Percentiles rank a stretch among this genome's conserved stretches.
These are phyloP conservation scores for Mycena citricolor DNA, from an alignment of 1,284 basidiomycete genomes.

Conservation along the genomic window DNA sequence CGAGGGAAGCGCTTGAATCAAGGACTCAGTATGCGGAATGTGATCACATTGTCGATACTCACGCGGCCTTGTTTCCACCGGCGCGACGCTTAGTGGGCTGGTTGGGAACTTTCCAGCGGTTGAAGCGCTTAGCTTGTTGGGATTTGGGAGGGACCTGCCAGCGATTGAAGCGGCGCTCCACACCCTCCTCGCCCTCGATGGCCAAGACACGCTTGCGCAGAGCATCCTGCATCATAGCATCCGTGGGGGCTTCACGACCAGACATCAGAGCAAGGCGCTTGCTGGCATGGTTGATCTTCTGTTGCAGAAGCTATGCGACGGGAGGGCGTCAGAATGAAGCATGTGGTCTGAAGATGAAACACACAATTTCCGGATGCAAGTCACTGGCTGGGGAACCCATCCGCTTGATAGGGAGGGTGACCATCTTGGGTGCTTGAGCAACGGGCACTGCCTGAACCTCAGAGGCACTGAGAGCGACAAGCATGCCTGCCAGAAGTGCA, in stretches of 20 bases:
- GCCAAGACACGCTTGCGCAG: conserved; percentile 54
- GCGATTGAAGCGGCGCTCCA: conserved; percentile 39
- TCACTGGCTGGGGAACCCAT: conserved; percentile 46
- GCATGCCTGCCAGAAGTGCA: conserved; percentile 52
- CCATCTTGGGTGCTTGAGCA: conserved; percentile 39
- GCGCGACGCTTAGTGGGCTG: conserved; percentile 5
- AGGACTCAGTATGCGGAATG: conserved; percentile 22
- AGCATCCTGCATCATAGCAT: conserved; percentile 47
- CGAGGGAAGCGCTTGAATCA: not conserved
- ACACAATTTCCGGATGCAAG: conserved; percentile 64
- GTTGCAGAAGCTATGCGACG: conserved; percentile 63
- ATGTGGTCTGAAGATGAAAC: conserved; percentile 30
- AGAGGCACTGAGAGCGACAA: conserved; percentile 49
- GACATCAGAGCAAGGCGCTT: conserved; percentile 71
- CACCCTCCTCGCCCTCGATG: conserved; percentile 35
- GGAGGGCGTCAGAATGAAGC: not conserved
- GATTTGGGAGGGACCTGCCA: conserved; percentile 27
- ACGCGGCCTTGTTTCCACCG: conserved; percentile 19
- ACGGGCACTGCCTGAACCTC: conserved; percentile 30
- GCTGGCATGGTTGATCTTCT: conserved; percentile 66
- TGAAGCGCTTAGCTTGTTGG: conserved; percentile 26
- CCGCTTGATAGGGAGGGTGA: conserved; percentile 60
- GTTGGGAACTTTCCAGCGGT: conserved; percentile 28
- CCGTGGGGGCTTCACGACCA: conserved; percentile 51
- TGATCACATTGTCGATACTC: conserved; percentile 55